Conservation (phyloP, 2,329 filamentous ascomycete genomes). For the Pyrenochaeta sp. region DNA sequence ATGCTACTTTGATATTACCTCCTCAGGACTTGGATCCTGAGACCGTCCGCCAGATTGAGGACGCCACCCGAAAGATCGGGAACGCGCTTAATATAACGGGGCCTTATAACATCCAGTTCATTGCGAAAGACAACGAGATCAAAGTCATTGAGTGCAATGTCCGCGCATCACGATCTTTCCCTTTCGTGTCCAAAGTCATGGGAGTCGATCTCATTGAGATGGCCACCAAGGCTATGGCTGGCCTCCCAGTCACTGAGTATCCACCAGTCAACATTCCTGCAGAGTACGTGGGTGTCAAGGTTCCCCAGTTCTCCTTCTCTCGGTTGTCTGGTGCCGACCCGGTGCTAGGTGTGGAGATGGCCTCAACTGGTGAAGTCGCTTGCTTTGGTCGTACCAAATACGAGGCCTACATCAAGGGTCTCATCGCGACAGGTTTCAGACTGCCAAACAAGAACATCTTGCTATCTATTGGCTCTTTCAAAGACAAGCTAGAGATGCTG, state of each 20-base stretch:
- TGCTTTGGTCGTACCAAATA: conserved; percentile 96
- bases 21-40: conserved; percentile 91
- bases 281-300: conserved; percentile 94
- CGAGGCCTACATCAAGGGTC: conserved; percentile 95
- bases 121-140: conserved; percentile 99
- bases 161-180: conserved; percentile 93
- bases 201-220: conserved; percentile 97
- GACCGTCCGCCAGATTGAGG: conserved; percentile 89
- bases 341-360: conserved; percentile 98
- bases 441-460: conserved; percentile 95
- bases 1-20: conserved; percentile 92
- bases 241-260: conserved; percentile 81
- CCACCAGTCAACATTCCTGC: conserved; percentile 77
- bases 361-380: conserved; percentile 96
- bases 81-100: conserved; percentile 94
- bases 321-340: conserved; percentile 95
- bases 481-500: conserved; percentile 97
- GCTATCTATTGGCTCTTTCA: conserved; percentile 94
- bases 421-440: conserved; percentile 95
- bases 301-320: conserved; percentile 99
- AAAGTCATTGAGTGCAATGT: conserved; percentile 99
- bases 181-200: conserved; percentile 99
- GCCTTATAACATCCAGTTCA: conserved; percentile 99
- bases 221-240: conserved; percentile 97
- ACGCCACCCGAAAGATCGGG: conserved; percentile 94